Base-by-base conservation (phyloP, 2,329 filamentous ascomycete genomes). In the Ploettnerulaceae sp. region DNA sequence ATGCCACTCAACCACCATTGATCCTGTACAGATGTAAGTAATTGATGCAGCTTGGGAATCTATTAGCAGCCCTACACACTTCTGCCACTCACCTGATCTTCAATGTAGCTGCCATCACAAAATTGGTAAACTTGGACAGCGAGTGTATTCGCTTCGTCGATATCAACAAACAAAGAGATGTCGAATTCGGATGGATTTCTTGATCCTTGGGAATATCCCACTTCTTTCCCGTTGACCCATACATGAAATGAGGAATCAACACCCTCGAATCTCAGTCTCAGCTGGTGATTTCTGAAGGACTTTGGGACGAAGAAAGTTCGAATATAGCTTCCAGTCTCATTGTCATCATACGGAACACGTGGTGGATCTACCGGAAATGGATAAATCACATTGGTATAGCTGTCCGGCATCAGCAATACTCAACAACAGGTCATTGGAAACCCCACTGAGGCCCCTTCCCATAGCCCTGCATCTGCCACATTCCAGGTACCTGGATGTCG, bases 101-200 rank as follows among this genome's bases (percentile, higher is more conserved):
- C 75, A 29, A 77, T 72, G 50, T 77, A 78, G 2, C 69, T 72
- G n/a, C 74, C 76, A 58, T 78, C 74, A 21, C 70, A 78, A 57
- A 70, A 76, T 56, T 79, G 74, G 51, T 79, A 78, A 0, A 79
- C 75, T 25, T 70, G 67, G 2, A 79, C 74, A 4, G 69, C 68
- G 7, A 80, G 34, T 4, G 44, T 50, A 36, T 57, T 62, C 26
- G 53, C 41, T 3, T 38, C 55, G 11, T 54, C 47, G 2, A 47
- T 21, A 34, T 54, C 26, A 3, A 77, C 59, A 15, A 68, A 56
- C 0, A 61, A 54, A 0, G 74, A 74, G n/a, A 81, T 66, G 48
- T 80, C 76, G 52, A 79, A 80, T 49, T 81, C 77, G 4, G 73
- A 69, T 1, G 77, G 72, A 53, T 79, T 79, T 21, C 77, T 66